Percentiles rank a stretch among this genome's conserved stretches.
These are phyloP conservation scores for Tephrocybe rancida DNA, from an alignment of 768 basidiomycete genomes.

Conservation along the genomic window DNA sequence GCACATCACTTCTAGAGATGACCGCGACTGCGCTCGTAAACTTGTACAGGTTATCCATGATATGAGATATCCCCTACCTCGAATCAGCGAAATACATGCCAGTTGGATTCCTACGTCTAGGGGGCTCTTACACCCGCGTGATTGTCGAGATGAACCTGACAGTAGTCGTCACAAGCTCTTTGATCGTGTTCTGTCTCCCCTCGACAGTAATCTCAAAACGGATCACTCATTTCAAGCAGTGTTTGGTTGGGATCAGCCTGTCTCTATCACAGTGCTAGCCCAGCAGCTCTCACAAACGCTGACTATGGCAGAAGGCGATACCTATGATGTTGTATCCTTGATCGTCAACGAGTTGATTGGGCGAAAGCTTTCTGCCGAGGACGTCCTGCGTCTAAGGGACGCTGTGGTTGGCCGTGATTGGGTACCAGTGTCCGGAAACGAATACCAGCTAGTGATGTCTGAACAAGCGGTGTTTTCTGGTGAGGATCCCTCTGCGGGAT, in stretches of 20 bases:
- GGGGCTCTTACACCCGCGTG: constrained; percentile 29
- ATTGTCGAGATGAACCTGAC: constrained; percentile 33
- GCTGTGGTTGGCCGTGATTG: constrained; percentile 25
- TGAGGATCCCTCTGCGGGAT: constrained; percentile 18
- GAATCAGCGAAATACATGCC: constrained; percentile 5
- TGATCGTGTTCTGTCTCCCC: constrained; percentile 37
- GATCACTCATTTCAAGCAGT: constrained; percentile 29
- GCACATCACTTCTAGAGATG: constrained; percentile 21
- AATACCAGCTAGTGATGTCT: constrained; percentile 18
- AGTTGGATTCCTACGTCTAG: constrained; percentile 41
- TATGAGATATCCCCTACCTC: constrained; percentile 11
- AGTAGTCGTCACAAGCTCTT: constrained; percentile 34
- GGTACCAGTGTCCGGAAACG: constrained; percentile 32
- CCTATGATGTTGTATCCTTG: constrained; percentile 14
- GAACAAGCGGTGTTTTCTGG: constrained; percentile 24
- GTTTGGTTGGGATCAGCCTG: constrained; percentile 41
- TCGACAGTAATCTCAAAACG: constrained; percentile 26
- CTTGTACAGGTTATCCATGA: constrained; percentile 25
- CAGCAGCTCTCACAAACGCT: constrained; percentile 30
- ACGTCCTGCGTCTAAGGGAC: constrained; percentile 19
- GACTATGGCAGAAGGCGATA: neutral
- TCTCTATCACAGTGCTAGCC: constrained; percentile 30
- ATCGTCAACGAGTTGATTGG: constrained; percentile 33
- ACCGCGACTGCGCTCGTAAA: constrained; percentile 16
- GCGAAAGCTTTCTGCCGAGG: constrained; percentile 21